Evolutionary conservation across 192 early-diverging fungal species (phyloP).

Genomic region (Coemansia sp.): DNA sequence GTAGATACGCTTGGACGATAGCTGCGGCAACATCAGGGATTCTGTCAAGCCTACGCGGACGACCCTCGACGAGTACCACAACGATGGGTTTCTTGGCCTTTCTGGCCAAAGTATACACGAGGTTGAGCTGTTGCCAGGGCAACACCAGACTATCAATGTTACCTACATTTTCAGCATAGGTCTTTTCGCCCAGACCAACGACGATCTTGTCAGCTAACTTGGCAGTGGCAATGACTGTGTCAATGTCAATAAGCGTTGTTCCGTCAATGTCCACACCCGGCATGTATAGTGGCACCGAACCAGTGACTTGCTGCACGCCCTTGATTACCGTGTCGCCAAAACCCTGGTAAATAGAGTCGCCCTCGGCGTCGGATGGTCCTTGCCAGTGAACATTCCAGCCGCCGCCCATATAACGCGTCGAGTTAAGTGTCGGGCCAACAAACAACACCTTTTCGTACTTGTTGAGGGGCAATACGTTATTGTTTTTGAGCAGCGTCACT

Average conservation of each 20-base stretch:
- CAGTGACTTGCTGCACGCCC: conserved; percentile 44
- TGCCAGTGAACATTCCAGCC: conserved; percentile 72
- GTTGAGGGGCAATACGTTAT: conserved; percentile 57
- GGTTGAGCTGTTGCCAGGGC: conserved; percentile 55
- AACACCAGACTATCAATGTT: conserved; percentile 60
- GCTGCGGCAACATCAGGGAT: conserved; percentile 40
- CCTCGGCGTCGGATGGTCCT: conserved; percentile 48
- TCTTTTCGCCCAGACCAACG: conserved; percentile 62
- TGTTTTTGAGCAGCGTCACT: conserved; percentile 64
- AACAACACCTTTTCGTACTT: conserved; percentile 56
- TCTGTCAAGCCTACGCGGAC: conserved; percentile 58
- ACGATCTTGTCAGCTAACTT: conserved; percentile 60
- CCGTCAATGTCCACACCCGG: conserved; percentile 60
- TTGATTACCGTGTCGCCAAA: conserved; percentile 44
- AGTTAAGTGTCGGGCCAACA: conserved; percentile 64
- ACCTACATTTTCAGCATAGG: conserved; percentile 64
- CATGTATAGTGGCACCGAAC: conserved; percentile 23
- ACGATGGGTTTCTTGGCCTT: conserved; percentile 48
- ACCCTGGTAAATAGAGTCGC: conserved; percentile 56
- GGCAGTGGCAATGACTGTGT: conserved; percentile 27
- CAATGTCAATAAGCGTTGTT: conserved; percentile 51
- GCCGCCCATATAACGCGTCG: conserved; percentile 59
- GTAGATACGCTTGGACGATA: conserved; percentile 63
- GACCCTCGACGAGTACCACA: conserved; percentile 62
- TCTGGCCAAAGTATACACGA: conserved; percentile 29